Conservation (phyloP, 495 filamentous ascomycete genomes). For the Penicillium taxi region DNA sequence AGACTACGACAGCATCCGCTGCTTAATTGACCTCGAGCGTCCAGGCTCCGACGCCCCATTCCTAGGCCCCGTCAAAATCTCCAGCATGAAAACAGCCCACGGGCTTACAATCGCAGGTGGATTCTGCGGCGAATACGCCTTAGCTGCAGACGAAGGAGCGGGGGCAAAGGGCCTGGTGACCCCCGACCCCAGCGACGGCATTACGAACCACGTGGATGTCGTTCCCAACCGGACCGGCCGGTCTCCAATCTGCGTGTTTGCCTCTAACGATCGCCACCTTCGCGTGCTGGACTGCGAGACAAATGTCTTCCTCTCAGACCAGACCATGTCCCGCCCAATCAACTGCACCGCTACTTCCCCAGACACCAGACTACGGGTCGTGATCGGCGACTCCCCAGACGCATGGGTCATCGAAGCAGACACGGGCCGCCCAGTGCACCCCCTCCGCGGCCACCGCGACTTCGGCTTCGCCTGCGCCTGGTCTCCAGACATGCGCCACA, state of each 20-base stretch:
- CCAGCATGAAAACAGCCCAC: slow-evolving; percentile 60
- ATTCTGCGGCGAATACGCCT: slow-evolving; percentile 73
- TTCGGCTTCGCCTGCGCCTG: slow-evolving; percentile 87
- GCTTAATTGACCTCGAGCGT: slow-evolving; percentile 56
- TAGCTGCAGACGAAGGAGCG: slow-evolving; percentile 48
- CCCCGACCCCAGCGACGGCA: slow-evolving; percentile 48
- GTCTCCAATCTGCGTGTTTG: slow-evolving; percentile 63
- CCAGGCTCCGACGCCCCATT: slow-evolving; percentile 33
- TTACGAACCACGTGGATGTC: slow-evolving; percentile 82
- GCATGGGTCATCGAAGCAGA: slow-evolving; percentile 58
- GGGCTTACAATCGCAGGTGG: slow-evolving; percentile 70
- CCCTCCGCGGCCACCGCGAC: slow-evolving; percentile 64
- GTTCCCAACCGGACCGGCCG: slow-evolving; percentile 51
- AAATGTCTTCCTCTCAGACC: slow-evolving; percentile 54
- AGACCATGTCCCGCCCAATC: slow-evolving; percentile 57
- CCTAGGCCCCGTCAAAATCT: slow-evolving; percentile 47
- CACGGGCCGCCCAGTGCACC: slow-evolving; percentile 46
- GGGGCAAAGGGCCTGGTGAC: slow-evolving; percentile 50
- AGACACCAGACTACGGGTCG: slow-evolving; percentile 68
- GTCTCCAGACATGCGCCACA: slow-evolving; percentile 79
- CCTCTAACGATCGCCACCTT: slow-evolving; percentile 73
- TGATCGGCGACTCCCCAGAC: slow-evolving; percentile 59
- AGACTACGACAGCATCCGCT: slow-evolving; percentile 29
- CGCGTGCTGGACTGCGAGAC: slow-evolving; percentile 67
- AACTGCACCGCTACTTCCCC: slow-evolving; percentile 82